Evolutionary conservation across 768 basidiomycete genomes (phyloP).

Genomic region (Boletus coccyginus): DNA sequence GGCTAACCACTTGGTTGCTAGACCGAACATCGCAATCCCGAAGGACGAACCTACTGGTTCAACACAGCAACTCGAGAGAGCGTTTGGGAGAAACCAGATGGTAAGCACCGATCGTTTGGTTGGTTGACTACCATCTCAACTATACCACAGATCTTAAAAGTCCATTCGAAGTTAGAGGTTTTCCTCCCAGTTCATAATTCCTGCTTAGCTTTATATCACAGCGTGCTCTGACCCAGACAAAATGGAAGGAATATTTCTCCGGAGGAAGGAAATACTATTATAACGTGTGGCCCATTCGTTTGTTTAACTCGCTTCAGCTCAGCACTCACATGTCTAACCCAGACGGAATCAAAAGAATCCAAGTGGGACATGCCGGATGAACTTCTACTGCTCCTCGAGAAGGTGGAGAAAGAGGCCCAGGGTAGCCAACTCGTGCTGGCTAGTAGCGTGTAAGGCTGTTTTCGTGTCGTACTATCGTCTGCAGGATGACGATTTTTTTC

Average conservation of each 20-base stretch:
- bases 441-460: conserved; percentile 20
- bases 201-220: conserved; percentile 31
- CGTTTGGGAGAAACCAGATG: conserved; percentile 98
- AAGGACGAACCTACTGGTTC: conserved; percentile 99
- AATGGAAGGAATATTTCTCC: conserved; percentile 96
- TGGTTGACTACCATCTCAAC: conserved; percentile 3
- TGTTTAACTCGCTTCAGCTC: neutral
- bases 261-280: conserved; percentile 91
- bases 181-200: neutral
- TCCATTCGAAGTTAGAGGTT: conserved; percentile 73
- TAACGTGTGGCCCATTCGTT: conserved; percentile 49
- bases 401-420: conserved; percentile 74
- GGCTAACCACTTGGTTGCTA: conserved; percentile 28
- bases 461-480: neutral
- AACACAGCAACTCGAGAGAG: conserved; percentile 85
- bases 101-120: conserved; percentile 38
- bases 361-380: conserved; percentile 99
- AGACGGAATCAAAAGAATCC: conserved; percentile 88
- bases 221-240: conserved; percentile 85
- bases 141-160: conserved; percentile 73
- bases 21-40: conserved; percentile 94
- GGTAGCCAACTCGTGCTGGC: conserved; percentile 37
- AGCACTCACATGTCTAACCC: conserved; percentile 2
- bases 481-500: conserved; percentile 5
- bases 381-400: conserved; percentile 77